Evolutionary conservation across 2,329 filamentous ascomycete genomes (phyloP), one percentile per base, ranked within the genome.

Genomic region (Fusarium lateritium): DNA sequence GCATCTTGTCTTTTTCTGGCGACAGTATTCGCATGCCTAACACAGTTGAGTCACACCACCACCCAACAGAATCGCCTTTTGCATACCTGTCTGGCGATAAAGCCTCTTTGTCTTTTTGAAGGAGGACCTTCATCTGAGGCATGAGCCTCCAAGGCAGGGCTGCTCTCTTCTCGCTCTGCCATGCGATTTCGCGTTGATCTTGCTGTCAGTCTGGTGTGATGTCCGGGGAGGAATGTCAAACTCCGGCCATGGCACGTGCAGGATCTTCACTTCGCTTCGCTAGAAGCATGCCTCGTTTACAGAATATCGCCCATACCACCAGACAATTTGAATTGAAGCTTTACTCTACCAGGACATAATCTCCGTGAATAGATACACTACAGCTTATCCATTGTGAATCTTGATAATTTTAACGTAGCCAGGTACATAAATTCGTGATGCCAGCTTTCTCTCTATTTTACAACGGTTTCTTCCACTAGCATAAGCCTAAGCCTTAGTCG

Each of bases 11-110:
- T 70, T 70, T 47, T 70, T 70, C 26, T 68, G 67, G 0, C 67
- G 67, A 8, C 67, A 70, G 8, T 70, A 68, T 53, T 70, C 67
- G 2, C 67, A 70, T n/a, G 67, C 67, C 67, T 70, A 21, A 17
- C 15, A 17, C 11, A 7, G 10, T 34, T 65, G 53, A 53, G 40
- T 60, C 46, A 51, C 19, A 14, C 24, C 6, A 26, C 26, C 4
- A 22, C 3, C 2, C 7, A 8, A 7, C 24, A 13, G 7, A 5
- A 24, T 26, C 1, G n/a, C 8, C 4, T 17, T 13, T 15, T 11
- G 4, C 50, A 33, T 40, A 67, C 67, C 50, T 69, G 67, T 64
- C 67, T 67, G 0, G 67, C 67, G 15, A 69, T 69, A 22, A 69
- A 69, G 0, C 67, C 67, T 10, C 67, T 47, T 7, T 69, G 67